Evolutionary conservation across 148 eudicot species (phyloP).

Genomic region (Fagopyrum homotropicum): DNA sequence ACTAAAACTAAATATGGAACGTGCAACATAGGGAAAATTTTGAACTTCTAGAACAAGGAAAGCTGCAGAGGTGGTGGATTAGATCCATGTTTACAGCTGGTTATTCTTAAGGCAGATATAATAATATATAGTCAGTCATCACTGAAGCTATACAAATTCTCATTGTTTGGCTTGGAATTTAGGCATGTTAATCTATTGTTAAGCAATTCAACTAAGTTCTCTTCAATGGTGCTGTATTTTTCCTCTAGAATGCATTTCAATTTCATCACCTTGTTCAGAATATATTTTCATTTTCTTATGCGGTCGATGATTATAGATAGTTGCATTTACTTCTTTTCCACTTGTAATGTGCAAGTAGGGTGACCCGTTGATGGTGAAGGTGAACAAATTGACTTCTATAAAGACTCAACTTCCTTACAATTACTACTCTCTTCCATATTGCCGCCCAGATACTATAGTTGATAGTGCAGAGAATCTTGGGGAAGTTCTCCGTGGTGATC

Average conservation of each 20-base stretch:
- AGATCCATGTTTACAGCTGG: background rate
- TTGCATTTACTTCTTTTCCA: background rate
- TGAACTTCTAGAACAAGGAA: background rate
- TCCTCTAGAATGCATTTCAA: too few relatives aligned
- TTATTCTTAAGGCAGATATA: background rate
- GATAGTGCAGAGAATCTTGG: slow-evolving; percentile 67
- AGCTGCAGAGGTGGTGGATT: background rate
- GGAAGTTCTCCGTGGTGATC: slow-evolving; percentile 65
- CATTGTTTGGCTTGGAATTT: background rate
- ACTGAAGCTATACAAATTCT: background rate
- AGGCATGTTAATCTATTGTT: background rate
- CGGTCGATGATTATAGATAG: background rate
- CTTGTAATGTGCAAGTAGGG: slow-evolving; percentile 27
- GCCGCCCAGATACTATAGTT: slow-evolving; percentile 42
- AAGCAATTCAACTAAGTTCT: background rate
- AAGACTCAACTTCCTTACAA: slow-evolving; percentile 66
- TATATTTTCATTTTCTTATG: background rate
- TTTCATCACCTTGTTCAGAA: background rate
- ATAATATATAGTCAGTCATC: background rate
- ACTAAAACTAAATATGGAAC: background rate
- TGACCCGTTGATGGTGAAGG: slow-evolving; percentile 46
- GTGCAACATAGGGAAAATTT: background rate
- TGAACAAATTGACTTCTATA: slow-evolving; percentile 52
- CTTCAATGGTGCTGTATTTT: background rate
- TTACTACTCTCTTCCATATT: slow-evolving; percentile 50